phyloP scores from a whole-genome alignment of 805 yeast species.

The Candida argentea region DNA sequence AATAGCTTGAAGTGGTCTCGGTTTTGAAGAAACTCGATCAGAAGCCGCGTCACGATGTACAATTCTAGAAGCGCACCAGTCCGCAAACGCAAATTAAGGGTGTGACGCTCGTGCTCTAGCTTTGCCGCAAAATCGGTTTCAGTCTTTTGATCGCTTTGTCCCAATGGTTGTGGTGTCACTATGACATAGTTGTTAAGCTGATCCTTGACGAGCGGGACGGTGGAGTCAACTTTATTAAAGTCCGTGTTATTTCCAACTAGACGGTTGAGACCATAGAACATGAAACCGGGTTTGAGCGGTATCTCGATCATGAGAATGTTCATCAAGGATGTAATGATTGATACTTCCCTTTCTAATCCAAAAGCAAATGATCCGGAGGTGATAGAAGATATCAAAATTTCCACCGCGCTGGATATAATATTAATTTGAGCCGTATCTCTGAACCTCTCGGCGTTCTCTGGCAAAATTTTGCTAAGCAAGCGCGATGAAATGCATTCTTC shows the following conservation, averaged over 20 bases:
- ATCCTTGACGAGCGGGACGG: conserved; percentile 26
- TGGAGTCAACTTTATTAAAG: conserved; percentile 28
- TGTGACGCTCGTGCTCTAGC: conserved; percentile 33
- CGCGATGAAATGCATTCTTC: conserved; percentile 21
- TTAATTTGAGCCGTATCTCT: conserved; percentile 33
- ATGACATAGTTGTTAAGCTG: conserved; percentile 13
- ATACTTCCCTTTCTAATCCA: conserved; percentile 5
- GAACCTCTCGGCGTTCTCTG: conserved; percentile 38
- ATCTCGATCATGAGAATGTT: conserved; percentile 32
- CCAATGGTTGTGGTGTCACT: conserved; percentile 20
- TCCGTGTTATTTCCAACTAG: conserved; percentile 42
- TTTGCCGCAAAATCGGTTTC: conserved; percentile 7
- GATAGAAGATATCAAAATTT: conserved; percentile 38
- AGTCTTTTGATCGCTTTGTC: conserved; percentile 7
- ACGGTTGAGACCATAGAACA: conserved; percentile 45
- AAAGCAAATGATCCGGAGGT: conserved; percentile 19
- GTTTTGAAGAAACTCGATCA: conserved; percentile 19
- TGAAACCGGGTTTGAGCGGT: conserved; percentile 28
- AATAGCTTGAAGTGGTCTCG: conserved; percentile 30
- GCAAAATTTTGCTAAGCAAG: conserved; percentile 30
- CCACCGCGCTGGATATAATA: conserved; percentile 42
- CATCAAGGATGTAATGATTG: conserved; percentile 19
- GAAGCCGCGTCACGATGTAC: conserved; percentile 19
- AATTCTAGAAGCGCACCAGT: conserved; percentile 43
- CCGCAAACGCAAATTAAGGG: conserved; percentile 31